Evolutionary conservation across 148 eudicot species (phyloP), one percentile per base, ranked within the genome.

Genomic region (Fagopyrum homotropicum): DNA sequence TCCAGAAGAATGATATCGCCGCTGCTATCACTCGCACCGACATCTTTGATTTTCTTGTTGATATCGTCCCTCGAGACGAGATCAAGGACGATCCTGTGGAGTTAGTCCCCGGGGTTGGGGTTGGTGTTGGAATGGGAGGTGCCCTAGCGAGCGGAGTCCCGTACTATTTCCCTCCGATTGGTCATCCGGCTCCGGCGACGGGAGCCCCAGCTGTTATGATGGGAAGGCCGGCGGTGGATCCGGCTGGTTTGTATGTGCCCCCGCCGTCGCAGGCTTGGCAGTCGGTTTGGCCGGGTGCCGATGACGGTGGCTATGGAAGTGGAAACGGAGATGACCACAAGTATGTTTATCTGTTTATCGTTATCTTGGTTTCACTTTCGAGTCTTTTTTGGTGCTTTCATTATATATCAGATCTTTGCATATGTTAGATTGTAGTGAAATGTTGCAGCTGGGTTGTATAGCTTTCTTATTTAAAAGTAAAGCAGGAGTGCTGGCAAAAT

Each of bases 61-160:
- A 92, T 49, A 92, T 92, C 72, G 98, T 90, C 5, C 97, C 97
- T 0, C 79, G 93, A 55, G 97, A 92, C n/a, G 95, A 92, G 80
- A 81, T 88, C 29, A 84, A 84, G 85, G 97, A 92, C 1, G 95
- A 89, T 70, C 84, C 52, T 1, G 77, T n/a, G 11, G 84, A 83
- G 7, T 68, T 35, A 2, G 40, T 35, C 40, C 40, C 40, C 1
- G 40, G 40, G 2, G 40, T 35, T 35, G 40, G 40, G 40, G 40
- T 35, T 35, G 40, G 40, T 35, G 40, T 46, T 64, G 70, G 70
- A 29, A 15, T 69, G 4, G 64, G 64, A 59, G 35, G 16, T 5
- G 5, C 77, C 71, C 0, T 68, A 70, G 91, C 90, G 9, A 85
- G 89, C 52, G 97, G 97, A 29, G 88, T 90, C 0, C 95, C 97